Evolutionary conservation across 805 yeast species (phyloP).

Genomic region (Ogataea nitratoaversa): DNA sequence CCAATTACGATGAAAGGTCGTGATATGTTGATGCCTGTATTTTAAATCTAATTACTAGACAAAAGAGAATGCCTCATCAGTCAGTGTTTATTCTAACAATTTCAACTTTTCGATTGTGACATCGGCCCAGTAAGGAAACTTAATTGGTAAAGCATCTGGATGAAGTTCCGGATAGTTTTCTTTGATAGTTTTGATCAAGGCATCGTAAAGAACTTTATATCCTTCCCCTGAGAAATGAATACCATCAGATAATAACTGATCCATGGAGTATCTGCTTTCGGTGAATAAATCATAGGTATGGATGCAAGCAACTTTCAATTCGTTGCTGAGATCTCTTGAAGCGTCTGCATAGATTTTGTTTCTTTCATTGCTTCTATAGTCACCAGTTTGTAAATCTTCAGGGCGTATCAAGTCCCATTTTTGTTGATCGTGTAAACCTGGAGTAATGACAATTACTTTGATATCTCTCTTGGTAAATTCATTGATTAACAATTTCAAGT

Average conservation of each 20-base stretch:
- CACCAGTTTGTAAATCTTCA: conserved; percentile 36
- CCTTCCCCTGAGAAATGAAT: conserved; percentile 37
- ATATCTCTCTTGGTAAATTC: conserved; percentile 39
- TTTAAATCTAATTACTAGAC: too few relatives aligned
- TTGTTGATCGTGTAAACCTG: conserved; percentile 50
- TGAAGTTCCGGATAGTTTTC: conserved; percentile 29
- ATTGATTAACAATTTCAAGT: conserved; percentile 41
- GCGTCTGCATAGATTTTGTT: conserved; percentile 50
- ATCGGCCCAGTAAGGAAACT: conserved; percentile 23
- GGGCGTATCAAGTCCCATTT: conserved; percentile 34
- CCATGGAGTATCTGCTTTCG: conserved; percentile 27
- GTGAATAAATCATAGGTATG: conserved; percentile 41
- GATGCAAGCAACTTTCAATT: conserved; percentile 51
- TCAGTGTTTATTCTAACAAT: too few relatives aligned
- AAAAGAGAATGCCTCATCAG: too few relatives aligned
- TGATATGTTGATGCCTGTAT: too few relatives aligned
- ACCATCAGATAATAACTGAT: conserved; percentile 36
- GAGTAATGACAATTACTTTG: conserved; percentile 56
- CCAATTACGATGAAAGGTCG: too few relatives aligned
- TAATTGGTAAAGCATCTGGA: conserved; percentile 16
- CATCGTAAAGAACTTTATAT: conserved; percentile 34
- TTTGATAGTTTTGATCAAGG: conserved; percentile 28
- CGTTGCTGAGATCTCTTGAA: conserved; percentile 40
- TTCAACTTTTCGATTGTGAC: conserved; percentile 10
- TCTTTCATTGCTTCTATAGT: conserved; percentile 41